Evolutionary conservation across 1,139 yeast genomes (phyloP).

Genomic region (Taphrina deformans): DNA sequence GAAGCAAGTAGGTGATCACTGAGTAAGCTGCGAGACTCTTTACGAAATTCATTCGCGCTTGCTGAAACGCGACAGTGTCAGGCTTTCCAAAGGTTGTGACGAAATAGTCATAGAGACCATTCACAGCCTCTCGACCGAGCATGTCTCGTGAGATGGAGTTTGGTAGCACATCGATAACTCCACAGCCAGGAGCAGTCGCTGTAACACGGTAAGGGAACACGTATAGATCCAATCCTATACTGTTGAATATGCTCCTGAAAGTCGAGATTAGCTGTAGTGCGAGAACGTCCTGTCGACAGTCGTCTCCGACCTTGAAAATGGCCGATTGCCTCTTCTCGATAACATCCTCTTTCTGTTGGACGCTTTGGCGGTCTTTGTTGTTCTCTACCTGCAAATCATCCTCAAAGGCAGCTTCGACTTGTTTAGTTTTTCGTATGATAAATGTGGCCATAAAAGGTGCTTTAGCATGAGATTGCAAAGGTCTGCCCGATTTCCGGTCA

Average conservation of each 20-base stretch:
- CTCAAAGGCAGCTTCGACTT: constrained; percentile 43
- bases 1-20: constrained; percentile 84
- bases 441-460: constrained; percentile 98
- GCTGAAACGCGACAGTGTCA: constrained; percentile 81
- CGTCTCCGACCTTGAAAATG: constrained; percentile 98
- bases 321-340: constrained; percentile 77
- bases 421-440: constrained; percentile 60
- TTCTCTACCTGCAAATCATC: constrained; percentile 42
- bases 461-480: constrained; percentile 97
- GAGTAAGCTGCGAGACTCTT: constrained; percentile 95
- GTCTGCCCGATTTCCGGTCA: constrained; percentile 87
- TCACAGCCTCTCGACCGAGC: constrained; percentile 98
- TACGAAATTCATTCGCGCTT: constrained; percentile 87
- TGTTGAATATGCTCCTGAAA: constrained; percentile 86
- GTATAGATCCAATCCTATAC: constrained; percentile 82
- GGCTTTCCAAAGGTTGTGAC: constrained; percentile 92
- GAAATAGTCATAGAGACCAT: constrained; percentile 91
- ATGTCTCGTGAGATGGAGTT: constrained; percentile 93
- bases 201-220: constrained; percentile 94
- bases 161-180: constrained; percentile 96
- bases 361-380: constrained; percentile 48
- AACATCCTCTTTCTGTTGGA: constrained; percentile 42
- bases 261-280: constrained; percentile 90
- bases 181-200: constrained; percentile 99
- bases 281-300: constrained; percentile 94